Percentiles rank a stretch among this genome's conserved stretches.
These are phyloP conservation scores for Boletus sp. DNA, from an alignment of 768 basidiomycete genomes.

Conservation along the genomic window DNA sequence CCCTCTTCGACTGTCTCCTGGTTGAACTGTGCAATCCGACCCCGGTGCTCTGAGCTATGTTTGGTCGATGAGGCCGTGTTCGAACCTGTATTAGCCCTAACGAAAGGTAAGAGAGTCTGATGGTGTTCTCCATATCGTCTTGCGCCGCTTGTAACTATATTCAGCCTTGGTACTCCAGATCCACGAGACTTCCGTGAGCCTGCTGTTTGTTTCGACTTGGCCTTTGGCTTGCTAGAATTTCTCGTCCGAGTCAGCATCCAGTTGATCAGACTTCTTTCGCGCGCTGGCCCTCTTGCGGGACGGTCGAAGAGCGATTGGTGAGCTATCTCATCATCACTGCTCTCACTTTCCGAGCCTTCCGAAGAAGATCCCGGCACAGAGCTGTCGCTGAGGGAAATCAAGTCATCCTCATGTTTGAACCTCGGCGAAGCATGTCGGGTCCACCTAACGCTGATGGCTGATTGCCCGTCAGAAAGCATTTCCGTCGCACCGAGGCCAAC, in stretches of 20 bases:
- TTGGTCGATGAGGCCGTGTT: conserved; percentile 8
- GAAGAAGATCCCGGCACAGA: conserved; percentile 7
- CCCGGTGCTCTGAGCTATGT: conserved; percentile 5
- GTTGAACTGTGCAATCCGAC: conserved; percentile 7
- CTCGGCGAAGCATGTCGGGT: conserved; percentile 7
- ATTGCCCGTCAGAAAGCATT: conserved; percentile 12
- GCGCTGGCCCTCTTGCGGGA: conserved; percentile 23
- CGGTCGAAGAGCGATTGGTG: conserved; percentile 35
- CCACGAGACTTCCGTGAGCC: conserved; percentile 12
- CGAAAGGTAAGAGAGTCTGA: conserved; percentile 42
- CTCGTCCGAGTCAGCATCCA: conserved; percentile 59
- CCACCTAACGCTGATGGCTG: conserved; percentile 25
- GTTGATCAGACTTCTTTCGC: conserved; percentile 56
- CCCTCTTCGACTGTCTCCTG: conserved; percentile 4
- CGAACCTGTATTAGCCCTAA: conserved; percentile 8
- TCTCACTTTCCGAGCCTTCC: conserved; percentile 14
- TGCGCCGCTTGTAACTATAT: conserved; percentile 41
- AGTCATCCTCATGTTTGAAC: conserved; percentile 3
- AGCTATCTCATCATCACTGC: conserved; percentile 32
- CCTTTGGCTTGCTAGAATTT: conserved; percentile 13
- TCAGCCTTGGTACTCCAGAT: conserved; percentile 19
- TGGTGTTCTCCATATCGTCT: conserved; percentile 32
- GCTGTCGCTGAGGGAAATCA: conserved; percentile 26
- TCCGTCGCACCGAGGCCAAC: not conserved
- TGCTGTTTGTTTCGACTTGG: conserved; percentile 14